Conservation (phyloP, 306 rosid genomes). For the Cajanus cajan region DNA sequence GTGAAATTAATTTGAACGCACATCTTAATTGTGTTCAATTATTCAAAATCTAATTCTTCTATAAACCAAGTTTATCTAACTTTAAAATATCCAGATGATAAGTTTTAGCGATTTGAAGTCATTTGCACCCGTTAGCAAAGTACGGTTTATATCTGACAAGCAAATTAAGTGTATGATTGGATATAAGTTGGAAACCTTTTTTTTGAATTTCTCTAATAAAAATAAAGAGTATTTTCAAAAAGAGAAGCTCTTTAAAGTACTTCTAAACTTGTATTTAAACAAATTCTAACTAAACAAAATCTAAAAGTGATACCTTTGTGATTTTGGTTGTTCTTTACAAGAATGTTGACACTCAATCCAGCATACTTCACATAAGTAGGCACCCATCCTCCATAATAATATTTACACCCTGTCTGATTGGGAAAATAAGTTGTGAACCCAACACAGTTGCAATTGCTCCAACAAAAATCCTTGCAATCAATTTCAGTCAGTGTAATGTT, state of each 20-base stretch:
- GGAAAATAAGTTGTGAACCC: neutral
- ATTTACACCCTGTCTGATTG: conserved; percentile 9
- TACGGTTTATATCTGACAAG: neutral
- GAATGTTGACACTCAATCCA: neutral
- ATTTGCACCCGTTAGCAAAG: neutral
- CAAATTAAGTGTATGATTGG: too few species aligned
- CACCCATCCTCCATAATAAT: conserved; percentile 19
- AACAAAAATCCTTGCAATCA: conserved; percentile 23
- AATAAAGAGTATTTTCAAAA: too few species aligned
- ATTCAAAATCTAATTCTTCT: too few species aligned
- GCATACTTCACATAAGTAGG: neutral
- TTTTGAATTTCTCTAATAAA: too few species aligned
- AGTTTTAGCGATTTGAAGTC: too few species aligned
- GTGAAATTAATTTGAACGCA: too few species aligned
- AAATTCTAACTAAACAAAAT: neutral
- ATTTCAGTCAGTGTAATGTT: neutral
- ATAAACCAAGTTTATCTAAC: too few species aligned
- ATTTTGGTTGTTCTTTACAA: neutral
- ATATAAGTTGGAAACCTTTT: too few species aligned
- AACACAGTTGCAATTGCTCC: conserved; percentile 16
- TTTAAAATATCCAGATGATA: too few species aligned
- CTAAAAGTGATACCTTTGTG: neutral
- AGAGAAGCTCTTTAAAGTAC: too few species aligned
- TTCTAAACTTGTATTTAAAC: too few species aligned
- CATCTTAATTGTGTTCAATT: too few species aligned